phyloP scores from a whole-genome alignment of 1,139 yeast species.

The Scheffersomyces cryptocercus region DNA sequence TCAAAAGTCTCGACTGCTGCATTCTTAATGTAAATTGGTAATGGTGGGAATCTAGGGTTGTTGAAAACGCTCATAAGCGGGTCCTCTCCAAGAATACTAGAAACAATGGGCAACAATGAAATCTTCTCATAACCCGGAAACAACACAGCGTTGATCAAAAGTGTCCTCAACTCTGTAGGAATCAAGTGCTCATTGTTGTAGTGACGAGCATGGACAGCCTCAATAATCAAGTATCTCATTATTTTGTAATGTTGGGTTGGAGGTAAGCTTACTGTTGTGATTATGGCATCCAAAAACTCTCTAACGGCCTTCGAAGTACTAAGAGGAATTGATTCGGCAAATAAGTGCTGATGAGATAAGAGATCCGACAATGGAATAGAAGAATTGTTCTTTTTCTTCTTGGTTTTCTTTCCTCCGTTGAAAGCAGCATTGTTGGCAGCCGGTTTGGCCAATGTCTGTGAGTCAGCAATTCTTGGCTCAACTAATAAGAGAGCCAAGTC shows the following conservation, averaged over 20 bases:
- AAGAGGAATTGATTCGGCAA: slow-evolving; percentile 42
- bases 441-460: slow-evolving; percentile 10
- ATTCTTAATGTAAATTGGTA: slow-evolving; percentile 38
- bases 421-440: slow-evolving; percentile 5
- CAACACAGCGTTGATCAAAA: slow-evolving; percentile 55
- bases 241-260: slow-evolving; percentile 65
- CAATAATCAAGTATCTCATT: slow-evolving; percentile 55
- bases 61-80: slow-evolving; percentile 54
- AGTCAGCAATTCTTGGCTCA: slow-evolving; percentile 34
- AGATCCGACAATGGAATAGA: slow-evolving; percentile 65
- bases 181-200: slow-evolving; percentile 25
- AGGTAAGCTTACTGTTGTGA: slow-evolving; percentile 56
- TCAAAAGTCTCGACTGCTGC: slow-evolving; percentile 8
- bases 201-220: slow-evolving; percentile 38
- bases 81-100: slow-evolving; percentile 47
- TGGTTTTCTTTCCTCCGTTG: slow-evolving; percentile 24
- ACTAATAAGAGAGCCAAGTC: slow-evolving; percentile 48
- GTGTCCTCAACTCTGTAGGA: slow-evolving; percentile 32
- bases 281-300: slow-evolving; percentile 48
- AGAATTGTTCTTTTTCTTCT: slow-evolving; percentile 45
- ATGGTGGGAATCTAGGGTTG: slow-evolving; percentile 79
- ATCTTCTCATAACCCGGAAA: slow-evolving; percentile 65
- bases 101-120: slow-evolving; percentile 71
- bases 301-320: slow-evolving; percentile 41
- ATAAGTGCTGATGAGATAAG: slow-evolving; percentile 65